Evolutionary conservation across 73 alveolate species (phyloP).

Genomic region (Paramecium bursaria): DNA sequence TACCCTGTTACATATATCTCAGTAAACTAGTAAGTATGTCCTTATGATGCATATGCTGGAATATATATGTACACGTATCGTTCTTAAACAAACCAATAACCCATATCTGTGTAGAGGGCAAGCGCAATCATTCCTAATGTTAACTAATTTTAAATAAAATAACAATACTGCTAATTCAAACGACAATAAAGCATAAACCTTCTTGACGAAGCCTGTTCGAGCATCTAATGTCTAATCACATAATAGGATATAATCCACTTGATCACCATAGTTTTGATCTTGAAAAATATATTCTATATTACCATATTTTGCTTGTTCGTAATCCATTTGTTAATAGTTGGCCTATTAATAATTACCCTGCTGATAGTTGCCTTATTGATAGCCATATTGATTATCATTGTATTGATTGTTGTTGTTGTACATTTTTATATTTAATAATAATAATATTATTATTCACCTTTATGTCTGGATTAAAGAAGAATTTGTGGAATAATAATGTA

Average conservation of each 20-base stretch:
- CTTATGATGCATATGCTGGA: neutral
- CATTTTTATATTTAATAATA: no score
- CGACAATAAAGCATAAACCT: conserved; percentile 15
- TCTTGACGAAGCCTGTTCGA: conserved; percentile 5
- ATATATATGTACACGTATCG: neutral
- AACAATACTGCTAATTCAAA: neutral
- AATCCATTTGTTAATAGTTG: neutral
- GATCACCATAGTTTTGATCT: neutral
- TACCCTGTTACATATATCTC: neutral
- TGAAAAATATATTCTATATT: no score
- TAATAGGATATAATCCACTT: no score
- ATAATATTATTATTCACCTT: no score
- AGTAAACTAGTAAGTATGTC: neutral
- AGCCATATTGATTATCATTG: no score
- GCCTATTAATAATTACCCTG: no score
- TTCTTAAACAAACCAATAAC: neutral
- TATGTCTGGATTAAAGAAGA: no score
- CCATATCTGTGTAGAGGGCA: neutral
- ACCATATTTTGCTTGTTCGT: neutral
- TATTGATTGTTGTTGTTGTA: no score
- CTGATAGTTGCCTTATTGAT: no score
- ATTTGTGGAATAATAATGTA: no score
- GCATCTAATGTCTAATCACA: neutral
- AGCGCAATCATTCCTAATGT: conserved; percentile 24
- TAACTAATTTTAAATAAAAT: neutral